These are phyloP conservation scores for Penstemon eatonii DNA, from an alignment of 257 asterid genomes.

Conservation along the genomic window DNA sequence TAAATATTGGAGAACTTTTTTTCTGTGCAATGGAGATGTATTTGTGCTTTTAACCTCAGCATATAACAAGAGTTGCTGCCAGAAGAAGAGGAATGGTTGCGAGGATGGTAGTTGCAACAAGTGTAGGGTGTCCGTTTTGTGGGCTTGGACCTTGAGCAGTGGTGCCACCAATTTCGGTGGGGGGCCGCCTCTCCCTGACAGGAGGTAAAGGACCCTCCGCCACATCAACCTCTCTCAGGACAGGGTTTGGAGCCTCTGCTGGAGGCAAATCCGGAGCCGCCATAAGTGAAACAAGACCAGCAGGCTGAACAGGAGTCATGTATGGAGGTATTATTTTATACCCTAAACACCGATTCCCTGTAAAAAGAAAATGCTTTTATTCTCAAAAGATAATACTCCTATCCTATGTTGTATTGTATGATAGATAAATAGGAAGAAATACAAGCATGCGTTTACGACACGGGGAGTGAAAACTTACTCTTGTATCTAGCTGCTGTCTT, in stretches of 20 bases:
- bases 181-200: constrained; percentile 37
- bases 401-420: too few relatives aligned
- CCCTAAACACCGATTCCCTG: constrained; percentile 80
- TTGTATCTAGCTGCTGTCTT: constrained; percentile 69
- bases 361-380: not conserved
- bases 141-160: constrained; percentile 42
- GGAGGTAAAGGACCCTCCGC: constrained; percentile 75
- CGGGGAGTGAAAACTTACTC: constrained; percentile 53
- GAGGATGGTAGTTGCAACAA: constrained; percentile 44
- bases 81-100: constrained; percentile 47
- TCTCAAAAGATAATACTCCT: too few relatives aligned
- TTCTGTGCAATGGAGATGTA: not conserved
- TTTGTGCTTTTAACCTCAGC: constrained; percentile 24
- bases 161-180: constrained; percentile 26
- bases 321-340: constrained; percentile 42
- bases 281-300: constrained; percentile 47
- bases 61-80: constrained; percentile 35
- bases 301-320: constrained; percentile 65
- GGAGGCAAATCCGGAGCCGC: constrained; percentile 44
- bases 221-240: constrained; percentile 54
- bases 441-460: too few relatives aligned
- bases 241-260: constrained; percentile 66
- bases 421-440: too few relatives aligned
- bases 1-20: too few relatives aligned
- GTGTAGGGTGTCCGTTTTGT: constrained; percentile 50